Evolutionary conservation across 176 grass and related monocot species (phyloP).

Genomic region (Triticum monococcum): DNA sequence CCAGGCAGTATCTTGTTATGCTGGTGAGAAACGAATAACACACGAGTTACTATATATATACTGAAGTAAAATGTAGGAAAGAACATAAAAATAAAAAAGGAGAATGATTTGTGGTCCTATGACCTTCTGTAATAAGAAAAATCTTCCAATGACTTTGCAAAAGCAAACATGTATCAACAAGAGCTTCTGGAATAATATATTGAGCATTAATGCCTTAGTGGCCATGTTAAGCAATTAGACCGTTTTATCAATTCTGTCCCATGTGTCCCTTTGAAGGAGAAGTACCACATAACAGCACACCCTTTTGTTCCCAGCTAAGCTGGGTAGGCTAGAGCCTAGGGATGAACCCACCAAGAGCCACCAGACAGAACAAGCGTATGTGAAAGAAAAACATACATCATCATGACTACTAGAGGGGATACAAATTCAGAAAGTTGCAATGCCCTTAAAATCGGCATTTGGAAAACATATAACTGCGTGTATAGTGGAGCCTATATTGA

Average conservation of each 20-base stretch:
- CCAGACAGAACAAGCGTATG: background rate
- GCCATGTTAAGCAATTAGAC: background rate
- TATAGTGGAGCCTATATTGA: background rate
- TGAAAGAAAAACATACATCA: background rate
- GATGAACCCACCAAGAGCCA: background rate
- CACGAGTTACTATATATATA: background rate
- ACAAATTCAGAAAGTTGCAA: background rate
- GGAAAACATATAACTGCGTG: background rate
- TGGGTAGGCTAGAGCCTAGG: background rate
- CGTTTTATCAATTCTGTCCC: background rate
- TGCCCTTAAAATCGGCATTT: background rate
- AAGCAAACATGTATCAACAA: background rate
- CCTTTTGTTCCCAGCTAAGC: background rate
- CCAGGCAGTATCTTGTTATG: constrained; percentile 18
- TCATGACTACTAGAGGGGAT: background rate
- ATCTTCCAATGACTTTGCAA: background rate
- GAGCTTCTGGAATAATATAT: background rate
- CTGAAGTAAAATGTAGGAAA: background rate
- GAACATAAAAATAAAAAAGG: background rate
- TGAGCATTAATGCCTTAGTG: background rate
- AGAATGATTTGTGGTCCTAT: background rate
- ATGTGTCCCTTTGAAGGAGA: background rate
- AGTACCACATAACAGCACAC: background rate
- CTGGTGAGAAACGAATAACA: background rate
- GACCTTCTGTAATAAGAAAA: constrained; percentile 1